phyloP scores from a whole-genome alignment of 768 basidiomycete genomes.

The Inosperma sp. region DNA sequence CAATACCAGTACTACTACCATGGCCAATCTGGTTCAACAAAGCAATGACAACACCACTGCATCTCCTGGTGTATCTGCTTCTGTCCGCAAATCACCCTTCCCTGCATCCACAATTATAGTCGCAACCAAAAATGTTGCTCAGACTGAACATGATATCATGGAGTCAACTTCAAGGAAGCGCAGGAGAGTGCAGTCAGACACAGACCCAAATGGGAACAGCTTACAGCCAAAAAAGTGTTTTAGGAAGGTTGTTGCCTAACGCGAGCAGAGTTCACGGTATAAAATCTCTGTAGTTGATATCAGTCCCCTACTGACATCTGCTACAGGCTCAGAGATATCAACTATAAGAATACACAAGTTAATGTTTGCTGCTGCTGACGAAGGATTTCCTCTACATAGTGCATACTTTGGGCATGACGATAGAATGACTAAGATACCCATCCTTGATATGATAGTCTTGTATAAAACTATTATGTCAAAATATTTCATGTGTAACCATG shows the following conservation, averaged over 20 bases:
- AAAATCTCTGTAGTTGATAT: not conserved
- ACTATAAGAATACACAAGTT: constrained; percentile 1
- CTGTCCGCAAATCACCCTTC: too few relatives aligned
- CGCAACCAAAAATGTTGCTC: not conserved
- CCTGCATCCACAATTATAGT: not conserved
- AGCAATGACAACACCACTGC: too few relatives aligned
- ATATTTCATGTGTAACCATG: too few relatives aligned
- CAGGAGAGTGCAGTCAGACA: not conserved
- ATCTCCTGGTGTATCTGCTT: too few relatives aligned
- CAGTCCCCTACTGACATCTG: not conserved
- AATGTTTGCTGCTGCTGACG: not conserved
- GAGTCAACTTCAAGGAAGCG: not conserved
- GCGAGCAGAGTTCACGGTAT: constrained; percentile 8
- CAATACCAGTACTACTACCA: too few relatives aligned
- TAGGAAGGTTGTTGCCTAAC: not conserved
- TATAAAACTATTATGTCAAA: too few relatives aligned
- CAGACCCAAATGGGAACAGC: not conserved
- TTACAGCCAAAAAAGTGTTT: not conserved
- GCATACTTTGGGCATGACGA: too few relatives aligned
- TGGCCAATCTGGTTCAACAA: too few relatives aligned
- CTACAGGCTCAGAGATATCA: not conserved
- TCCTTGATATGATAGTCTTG: too few relatives aligned
- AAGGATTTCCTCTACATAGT: too few relatives aligned
- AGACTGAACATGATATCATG: not conserved
- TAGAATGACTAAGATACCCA: too few relatives aligned